Evolutionary conservation across 169 alveolate genomes (phyloP), one percentile per base, ranked within the genome.

Genomic region (Cryptosporidium sp.): DNA sequence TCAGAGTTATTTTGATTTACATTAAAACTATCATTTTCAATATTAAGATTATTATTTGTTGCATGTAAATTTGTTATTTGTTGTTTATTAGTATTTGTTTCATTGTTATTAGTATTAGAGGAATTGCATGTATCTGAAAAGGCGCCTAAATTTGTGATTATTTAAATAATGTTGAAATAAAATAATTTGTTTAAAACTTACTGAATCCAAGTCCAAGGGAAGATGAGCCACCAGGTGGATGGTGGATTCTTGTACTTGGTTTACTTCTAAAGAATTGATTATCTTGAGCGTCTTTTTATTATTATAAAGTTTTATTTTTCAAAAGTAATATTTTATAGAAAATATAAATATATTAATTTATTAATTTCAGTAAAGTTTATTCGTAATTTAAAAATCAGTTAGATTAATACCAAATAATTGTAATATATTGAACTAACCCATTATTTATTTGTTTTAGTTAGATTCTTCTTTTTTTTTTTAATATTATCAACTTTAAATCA

Each of bases 141-240:
- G 33, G 58, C 23, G 61, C 37, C 39, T 23, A 29, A 45, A 56
- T 56, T 56, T n/a, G 1, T 7, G 65, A 9, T 53, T 42, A 42
- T 14, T 16, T 35, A 18, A 69, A 39, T 26, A 69, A 31, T 1
- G 26, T n/a, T 56, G 16, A 7, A 56, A 60, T 3, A 60, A 8
- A 3, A 26, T 60, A 60, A 60, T 2, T 60, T 21, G 7, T 37
- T 37, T 37, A 65, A 31, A 65, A 73, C 86, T 73, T 26, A 73
- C 86, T 60, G 44, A 35, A 52, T 53, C 70, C 70, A 56, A 53
- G 9, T n/a, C 86, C 86, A 12, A 73, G 16, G 18, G 89, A 80
- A 35, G 73, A 60, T 7, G 69, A 44, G 23, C 89, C 89, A 39
- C 89, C 89, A n/a, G 89, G 89, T 2, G 89, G 89, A n/a, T 80